phyloP scores from a whole-genome alignment of 2,329 filamentous ascomycete species.

The Aspergillus caelatus region DNA sequence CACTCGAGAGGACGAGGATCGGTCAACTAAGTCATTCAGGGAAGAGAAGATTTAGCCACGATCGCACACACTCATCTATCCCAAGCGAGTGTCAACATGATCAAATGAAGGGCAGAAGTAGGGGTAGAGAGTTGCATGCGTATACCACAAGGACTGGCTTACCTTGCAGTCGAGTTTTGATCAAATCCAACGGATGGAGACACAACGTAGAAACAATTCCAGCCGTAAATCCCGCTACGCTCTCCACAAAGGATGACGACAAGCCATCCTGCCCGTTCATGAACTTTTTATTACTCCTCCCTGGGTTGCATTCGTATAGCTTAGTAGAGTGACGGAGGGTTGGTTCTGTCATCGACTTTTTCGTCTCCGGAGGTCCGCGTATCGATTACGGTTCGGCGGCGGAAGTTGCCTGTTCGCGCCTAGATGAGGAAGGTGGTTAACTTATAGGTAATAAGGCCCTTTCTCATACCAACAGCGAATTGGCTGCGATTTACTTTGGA shows the following conservation, averaged over 20 bases:
- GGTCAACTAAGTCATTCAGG: conserved; percentile 54
- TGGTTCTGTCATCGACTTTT: neutral
- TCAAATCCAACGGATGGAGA: conserved; percentile 89
- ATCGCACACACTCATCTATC: neutral
- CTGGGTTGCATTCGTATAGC: conserved; percentile 7
- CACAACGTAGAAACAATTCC: conserved; percentile 83
- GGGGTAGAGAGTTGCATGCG: neutral
- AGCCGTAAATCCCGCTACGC: conserved; percentile 84
- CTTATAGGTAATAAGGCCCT: neutral
- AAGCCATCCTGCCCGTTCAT: conserved; percentile 58
- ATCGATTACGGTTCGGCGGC: neutral
- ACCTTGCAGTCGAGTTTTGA: conserved; percentile 96
- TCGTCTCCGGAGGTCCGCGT: neutral
- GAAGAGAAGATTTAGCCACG: neutral
- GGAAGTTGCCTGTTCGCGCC: neutral
- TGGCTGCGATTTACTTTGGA: neutral
- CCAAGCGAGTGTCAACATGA: neutral
- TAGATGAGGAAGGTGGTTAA: neutral
- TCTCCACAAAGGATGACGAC: conserved; percentile 80
- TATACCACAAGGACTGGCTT: conserved; percentile 28
- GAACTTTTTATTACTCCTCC: conserved; percentile 27
- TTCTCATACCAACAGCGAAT: neutral
- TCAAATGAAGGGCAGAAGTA: neutral
- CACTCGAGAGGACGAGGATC: conserved; percentile 47
- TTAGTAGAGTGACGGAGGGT: conserved; percentile 2